Evolutionary conservation across 805 yeast species (phyloP).

Genomic region (Myxozyma udenii): DNA sequence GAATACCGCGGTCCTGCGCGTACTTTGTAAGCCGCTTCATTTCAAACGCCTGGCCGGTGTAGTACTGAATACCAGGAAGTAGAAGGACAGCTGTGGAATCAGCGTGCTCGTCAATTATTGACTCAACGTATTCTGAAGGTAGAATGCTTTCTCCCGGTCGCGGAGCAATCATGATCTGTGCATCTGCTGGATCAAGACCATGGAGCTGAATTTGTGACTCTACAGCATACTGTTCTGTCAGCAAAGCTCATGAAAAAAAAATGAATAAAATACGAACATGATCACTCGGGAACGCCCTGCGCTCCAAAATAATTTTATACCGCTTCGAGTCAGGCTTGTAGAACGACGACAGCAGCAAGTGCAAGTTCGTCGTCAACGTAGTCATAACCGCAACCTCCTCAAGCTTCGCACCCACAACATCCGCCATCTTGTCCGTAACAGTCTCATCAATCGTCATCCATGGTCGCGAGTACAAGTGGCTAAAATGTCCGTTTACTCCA

Average conservation of each 20-base stretch:
- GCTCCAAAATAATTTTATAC: constrained; percentile 75
- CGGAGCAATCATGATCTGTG: constrained; percentile 64
- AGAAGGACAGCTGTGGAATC: constrained; percentile 69
- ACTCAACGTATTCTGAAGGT: constrained; percentile 60
- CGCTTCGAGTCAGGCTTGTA: constrained; percentile 58
- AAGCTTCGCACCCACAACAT: constrained; percentile 69
- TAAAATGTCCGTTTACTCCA: constrained; percentile 86
- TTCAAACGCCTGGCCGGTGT: constrained; percentile 84
- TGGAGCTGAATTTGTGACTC: constrained; percentile 65
- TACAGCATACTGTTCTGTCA: constrained; percentile 56
- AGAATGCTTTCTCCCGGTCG: constrained; percentile 55
- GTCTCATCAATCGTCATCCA: constrained; percentile 90
- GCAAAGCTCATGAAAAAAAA: background rate
- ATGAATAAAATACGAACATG: constrained; percentile 36
- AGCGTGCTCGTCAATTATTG: constrained; percentile 52
- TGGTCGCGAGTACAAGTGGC: constrained; percentile 48
- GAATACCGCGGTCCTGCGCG: constrained; percentile 51
- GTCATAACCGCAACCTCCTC: constrained; percentile 89
- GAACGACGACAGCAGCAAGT: constrained; percentile 68
- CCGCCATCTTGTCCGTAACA: constrained; percentile 62
- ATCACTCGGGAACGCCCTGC: constrained; percentile 89
- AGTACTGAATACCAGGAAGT: constrained; percentile 86
- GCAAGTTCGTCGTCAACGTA: constrained; percentile 76
- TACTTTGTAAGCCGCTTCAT: constrained; percentile 63
- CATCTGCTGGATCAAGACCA: constrained; percentile 51